Conservation (phyloP, 257 asterid species). For the Primulina tabacum region DNA sequence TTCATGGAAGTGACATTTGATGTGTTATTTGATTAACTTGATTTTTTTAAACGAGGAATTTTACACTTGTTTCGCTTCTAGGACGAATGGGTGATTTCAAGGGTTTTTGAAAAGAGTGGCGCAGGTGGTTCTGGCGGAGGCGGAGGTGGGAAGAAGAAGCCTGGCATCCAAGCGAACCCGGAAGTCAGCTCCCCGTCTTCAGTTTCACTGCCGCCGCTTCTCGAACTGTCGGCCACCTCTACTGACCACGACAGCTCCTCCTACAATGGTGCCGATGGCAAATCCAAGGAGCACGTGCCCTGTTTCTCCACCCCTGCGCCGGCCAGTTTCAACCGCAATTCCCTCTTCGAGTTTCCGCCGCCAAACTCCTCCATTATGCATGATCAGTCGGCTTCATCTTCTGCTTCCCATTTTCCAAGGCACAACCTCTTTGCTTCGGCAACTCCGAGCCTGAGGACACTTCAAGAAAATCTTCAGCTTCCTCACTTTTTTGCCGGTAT, state of each 20-base stretch:
- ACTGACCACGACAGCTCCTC: conserved; percentile 45
- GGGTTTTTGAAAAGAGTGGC: conserved; percentile 67
- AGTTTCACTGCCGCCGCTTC: conserved; percentile 72
- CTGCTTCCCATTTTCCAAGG: conserved; percentile 31
- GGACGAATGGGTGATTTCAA: conserved; percentile 97
- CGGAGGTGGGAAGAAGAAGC: conserved; percentile 46
- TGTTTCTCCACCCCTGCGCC: conserved; percentile 71
- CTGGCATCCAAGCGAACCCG: conserved; percentile 23
- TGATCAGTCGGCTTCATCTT: conserved; percentile 26
- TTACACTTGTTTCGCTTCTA: conserved; percentile 10
- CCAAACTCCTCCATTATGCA: conserved; percentile 10
- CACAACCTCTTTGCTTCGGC: conserved; percentile 30
- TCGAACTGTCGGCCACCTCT: conserved; percentile 52
- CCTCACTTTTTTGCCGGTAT: conserved; percentile 40
- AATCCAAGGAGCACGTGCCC: conserved; percentile 94
- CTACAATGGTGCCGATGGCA: conserved; percentile 34
- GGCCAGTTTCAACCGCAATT: conserved; percentile 34
- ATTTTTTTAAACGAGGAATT: background rate
- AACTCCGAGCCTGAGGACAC: conserved; percentile 58
- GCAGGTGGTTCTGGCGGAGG: conserved; percentile 33
- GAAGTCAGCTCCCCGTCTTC: conserved; percentile 76
- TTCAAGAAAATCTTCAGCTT: conserved; percentile 67
- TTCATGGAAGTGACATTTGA: conserved; percentile 17
- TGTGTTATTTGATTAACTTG: background rate
- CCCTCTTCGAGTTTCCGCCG: conserved; percentile 40